These are phyloP conservation scores for Lathyrus sativus DNA, from an alignment of 306 rosid genomes.

Conservation along the genomic window DNA sequence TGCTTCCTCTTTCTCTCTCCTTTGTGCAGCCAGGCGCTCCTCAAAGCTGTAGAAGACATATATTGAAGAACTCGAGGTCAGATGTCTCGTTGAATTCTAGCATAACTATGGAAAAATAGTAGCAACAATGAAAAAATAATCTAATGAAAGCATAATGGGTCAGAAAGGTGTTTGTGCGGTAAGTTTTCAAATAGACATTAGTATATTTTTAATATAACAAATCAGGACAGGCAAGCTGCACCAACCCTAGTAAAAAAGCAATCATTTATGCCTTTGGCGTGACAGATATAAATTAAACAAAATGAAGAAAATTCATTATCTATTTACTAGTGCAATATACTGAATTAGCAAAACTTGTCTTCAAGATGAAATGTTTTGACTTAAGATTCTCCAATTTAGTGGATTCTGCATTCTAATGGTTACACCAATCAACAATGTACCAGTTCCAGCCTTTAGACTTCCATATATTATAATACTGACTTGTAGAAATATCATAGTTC, in stretches of 20 bases:
- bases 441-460: neutral
- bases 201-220: conserved; percentile 1
- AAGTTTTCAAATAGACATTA: neutral
- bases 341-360: conserved; percentile 12
- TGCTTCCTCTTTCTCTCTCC: conserved; percentile 76
- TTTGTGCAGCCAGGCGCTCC: conserved; percentile 94
- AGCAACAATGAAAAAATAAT: neutral
- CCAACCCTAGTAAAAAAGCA: conserved; percentile 27
- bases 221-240: conserved; percentile 25
- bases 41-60: conserved; percentile 68
- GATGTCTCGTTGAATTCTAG: conserved; percentile 22
- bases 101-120: conserved; percentile 3
- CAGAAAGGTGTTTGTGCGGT: neutral
- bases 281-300: conserved; percentile 32
- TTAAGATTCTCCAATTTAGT: conserved; percentile 11
- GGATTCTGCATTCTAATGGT: conserved; percentile 15
- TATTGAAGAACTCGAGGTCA: conserved; percentile 31
- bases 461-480: conserved; percentile 25
- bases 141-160: neutral
- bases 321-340: conserved; percentile 22
- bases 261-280: conserved; percentile 12
- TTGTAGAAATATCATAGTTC: conserved; percentile 13
- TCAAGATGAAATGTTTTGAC: conserved; percentile 25
- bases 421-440: conserved; percentile 28
- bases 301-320: conserved; percentile 10